Conservation (phyloP, 202 grass and related monocot species). For the Digitaria exilis region DNA sequence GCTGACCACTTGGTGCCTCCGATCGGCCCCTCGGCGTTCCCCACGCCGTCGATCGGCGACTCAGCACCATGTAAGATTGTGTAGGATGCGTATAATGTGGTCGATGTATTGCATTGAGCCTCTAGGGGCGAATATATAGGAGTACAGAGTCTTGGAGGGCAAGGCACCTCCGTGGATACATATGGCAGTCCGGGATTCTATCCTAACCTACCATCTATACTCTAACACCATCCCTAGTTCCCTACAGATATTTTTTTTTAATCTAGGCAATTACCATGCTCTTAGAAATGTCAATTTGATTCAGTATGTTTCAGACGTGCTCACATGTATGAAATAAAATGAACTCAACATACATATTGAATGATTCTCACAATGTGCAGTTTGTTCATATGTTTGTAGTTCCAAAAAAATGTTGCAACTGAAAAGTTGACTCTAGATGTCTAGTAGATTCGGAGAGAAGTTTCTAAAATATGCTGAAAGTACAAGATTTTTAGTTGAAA, state of each 20-base stretch:
- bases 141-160: no score
- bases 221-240: no score
- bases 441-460: conserved; percentile 3
- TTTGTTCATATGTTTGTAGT: background rate
- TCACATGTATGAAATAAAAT: conserved; percentile 6
- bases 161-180: no score
- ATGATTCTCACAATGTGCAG: background rate
- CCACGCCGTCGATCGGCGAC: no score
- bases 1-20: no score
- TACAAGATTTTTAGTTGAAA: conserved; percentile 19
- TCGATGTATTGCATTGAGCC: no score
- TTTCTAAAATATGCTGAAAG: background rate
- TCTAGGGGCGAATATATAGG: no score
- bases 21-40: no score
- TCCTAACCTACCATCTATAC: no score
- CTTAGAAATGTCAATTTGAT: conserved; percentile 24
- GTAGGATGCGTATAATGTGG: no score
- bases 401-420: background rate
- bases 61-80: no score
- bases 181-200: no score
- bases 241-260: conserved; percentile 7
- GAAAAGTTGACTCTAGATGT: background rate
- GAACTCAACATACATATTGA: background rate
- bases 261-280: conserved; percentile 1
- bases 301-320: conserved; percentile 6